Conservation (phyloP, 768 basidiomycete genomes). For the Podaxis sp. region DNA sequence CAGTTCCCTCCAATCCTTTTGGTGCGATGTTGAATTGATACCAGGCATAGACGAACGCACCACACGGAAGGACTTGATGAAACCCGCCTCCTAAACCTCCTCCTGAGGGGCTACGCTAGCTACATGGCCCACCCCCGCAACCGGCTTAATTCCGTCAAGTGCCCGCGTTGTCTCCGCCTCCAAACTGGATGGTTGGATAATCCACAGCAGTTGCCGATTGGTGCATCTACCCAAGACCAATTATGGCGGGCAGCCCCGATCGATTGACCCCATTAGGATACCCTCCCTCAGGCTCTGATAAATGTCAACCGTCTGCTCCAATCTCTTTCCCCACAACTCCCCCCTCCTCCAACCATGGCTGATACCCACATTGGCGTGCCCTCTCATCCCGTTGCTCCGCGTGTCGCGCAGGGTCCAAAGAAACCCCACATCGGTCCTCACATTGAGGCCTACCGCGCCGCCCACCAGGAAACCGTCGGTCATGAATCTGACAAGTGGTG, state of each 20-base stretch:
- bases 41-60: not conserved
- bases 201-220: not conserved
- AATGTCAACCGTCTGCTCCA: constrained; percentile 2
- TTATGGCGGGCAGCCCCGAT: constrained; percentile 4
- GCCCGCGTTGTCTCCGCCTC: constrained; percentile 26
- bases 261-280: constrained; percentile 5
- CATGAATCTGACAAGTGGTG: constrained; percentile 84
- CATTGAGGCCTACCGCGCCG: constrained; percentile 66
- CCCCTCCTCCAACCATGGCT: constrained; percentile 32
- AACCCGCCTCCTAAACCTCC: too few species aligned
- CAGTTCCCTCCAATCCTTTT: too few species aligned
- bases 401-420: constrained; percentile 59
- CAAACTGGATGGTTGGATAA: not conserved
- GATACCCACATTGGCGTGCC: constrained; percentile 31
- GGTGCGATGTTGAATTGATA: not conserved
- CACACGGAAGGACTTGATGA: too few species aligned
- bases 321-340: constrained; percentile 18
- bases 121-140: constrained; percentile 6
- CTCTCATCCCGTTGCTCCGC: constrained; percentile 75
- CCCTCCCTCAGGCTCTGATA: not conserved
- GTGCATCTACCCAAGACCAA: not conserved
- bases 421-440: constrained; percentile 79
- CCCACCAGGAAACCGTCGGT: constrained; percentile 73
- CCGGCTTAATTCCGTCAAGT: constrained; percentile 25
- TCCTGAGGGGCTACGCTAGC: too few species aligned